Evolutionary conservation across 2,329 filamentous ascomycete species (phyloP).

Genomic region (Penicillium glabrum): DNA sequence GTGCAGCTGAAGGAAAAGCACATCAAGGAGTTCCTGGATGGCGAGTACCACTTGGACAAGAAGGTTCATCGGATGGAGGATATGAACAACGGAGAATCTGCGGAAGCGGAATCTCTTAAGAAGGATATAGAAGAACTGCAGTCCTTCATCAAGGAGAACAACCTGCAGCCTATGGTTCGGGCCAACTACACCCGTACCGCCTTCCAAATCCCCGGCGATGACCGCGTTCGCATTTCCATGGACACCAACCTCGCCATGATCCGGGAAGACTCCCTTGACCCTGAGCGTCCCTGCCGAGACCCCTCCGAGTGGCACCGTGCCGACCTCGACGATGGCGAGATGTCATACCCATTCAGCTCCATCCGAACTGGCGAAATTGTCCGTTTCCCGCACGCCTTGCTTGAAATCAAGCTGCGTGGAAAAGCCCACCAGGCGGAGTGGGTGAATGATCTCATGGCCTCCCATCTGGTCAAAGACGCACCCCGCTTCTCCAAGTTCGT

Average conservation of each 20-base stretch:
- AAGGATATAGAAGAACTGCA: conserved; percentile 75
- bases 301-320: conserved; percentile 85
- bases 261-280: conserved; percentile 70
- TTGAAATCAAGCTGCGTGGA: conserved; percentile 83
- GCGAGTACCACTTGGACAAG: conserved; percentile 91
- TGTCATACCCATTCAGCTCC: conserved; percentile 83
- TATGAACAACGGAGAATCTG: conserved; percentile 66
- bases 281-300: conserved; percentile 82
- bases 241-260: conserved; percentile 93
- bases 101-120: conserved; percentile 69
- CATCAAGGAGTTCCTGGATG: conserved; percentile 79
- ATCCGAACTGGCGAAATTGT: conserved; percentile 90
- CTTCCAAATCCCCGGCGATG: conserved; percentile 92
- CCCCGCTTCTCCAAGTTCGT: conserved; percentile 96
- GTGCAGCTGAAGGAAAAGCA: conserved; percentile 94
- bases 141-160: conserved; percentile 71
- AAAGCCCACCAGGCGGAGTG: conserved; percentile 70
- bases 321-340: conserved; percentile 79
- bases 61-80: conserved; percentile 79
- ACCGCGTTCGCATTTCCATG: conserved; percentile 85
- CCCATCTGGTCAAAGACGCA: conserved; percentile 85
- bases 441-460: conserved; percentile 88
- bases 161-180: conserved; percentile 79
- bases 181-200: conserved; percentile 94
- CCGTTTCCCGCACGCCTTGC: conserved; percentile 83